phyloP scores from a whole-genome alignment of 768 basidiomycete genomes.

The Tylopilus intermedius region DNA sequence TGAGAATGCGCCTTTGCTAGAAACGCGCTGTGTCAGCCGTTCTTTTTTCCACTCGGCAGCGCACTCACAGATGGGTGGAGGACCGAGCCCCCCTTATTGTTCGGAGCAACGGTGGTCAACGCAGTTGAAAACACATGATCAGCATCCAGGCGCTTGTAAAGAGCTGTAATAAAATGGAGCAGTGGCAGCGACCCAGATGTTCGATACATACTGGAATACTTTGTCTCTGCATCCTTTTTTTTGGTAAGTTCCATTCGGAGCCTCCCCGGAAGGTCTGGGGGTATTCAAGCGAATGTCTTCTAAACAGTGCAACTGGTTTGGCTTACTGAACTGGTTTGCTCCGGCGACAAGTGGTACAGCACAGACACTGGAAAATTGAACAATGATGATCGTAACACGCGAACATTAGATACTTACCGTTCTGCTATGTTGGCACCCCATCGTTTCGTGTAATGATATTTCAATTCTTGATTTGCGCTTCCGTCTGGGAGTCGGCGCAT shows the following conservation, averaged over 20 bases:
- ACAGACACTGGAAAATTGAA: constrained; percentile 36
- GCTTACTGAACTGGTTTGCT: constrained; percentile 50
- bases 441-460: constrained; percentile 52
- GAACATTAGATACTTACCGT: constrained; percentile 34
- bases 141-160: constrained; percentile 54
- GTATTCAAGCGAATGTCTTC: neutral
- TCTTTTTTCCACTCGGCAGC: neutral
- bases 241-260: constrained; percentile 37
- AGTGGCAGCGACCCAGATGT: neutral
- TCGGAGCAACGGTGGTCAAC: constrained; percentile 52
- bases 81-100: constrained; percentile 41
- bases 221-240: constrained; percentile 22
- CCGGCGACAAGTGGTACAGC: constrained; percentile 49
- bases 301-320: neutral
- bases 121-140: constrained; percentile 57
- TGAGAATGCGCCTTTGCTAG: constrained; percentile 69
- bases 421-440: constrained; percentile 44
- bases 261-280: constrained; percentile 36
- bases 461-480: constrained; percentile 31
- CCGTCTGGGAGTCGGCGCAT: constrained; percentile 28
- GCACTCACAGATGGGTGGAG: constrained; percentile 43
- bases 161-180: constrained; percentile 32
- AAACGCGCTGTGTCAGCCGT: neutral
- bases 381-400: neutral
- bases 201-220: constrained; percentile 25